phyloP scores from a whole-genome alignment of 2,329 filamentous ascomycete genomes.

The Ophiostoma populinum region DNA sequence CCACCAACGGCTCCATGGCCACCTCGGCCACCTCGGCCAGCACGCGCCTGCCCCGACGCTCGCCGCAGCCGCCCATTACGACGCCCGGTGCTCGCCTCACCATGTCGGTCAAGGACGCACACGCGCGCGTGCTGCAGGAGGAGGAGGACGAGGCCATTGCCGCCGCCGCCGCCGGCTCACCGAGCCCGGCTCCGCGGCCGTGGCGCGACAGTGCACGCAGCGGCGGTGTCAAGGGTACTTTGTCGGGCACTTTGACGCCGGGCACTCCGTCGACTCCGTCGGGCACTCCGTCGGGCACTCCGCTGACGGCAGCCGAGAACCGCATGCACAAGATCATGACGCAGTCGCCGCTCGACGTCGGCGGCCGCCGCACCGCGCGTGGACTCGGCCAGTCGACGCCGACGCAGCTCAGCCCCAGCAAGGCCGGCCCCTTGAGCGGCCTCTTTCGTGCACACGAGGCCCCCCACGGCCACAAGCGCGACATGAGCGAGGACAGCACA shows the following conservation, averaged over 20 bases:
- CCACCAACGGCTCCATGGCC: neutral
- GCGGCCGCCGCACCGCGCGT: constrained; percentile 11
- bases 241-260: constrained; percentile 13
- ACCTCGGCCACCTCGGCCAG: neutral
- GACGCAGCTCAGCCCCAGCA: neutral
- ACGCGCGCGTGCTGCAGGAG: constrained; percentile 20
- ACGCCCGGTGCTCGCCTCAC: constrained; percentile 1
- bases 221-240: constrained; percentile 1
- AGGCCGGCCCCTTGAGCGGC: neutral
- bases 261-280: neutral
- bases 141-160: constrained; percentile 14
- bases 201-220: constrained; percentile 21
- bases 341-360: constrained; percentile 13
- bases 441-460: neutral
- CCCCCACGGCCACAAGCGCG: neutral
- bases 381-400: constrained; percentile 8
- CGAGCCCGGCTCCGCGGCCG: constrained; percentile 31
- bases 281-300: neutral
- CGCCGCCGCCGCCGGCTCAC: constrained; percentile 21
- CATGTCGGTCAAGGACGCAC: constrained; percentile 27
- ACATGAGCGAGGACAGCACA: constrained; percentile 3
- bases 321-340: constrained; percentile 12
- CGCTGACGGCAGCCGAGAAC: constrained; percentile 9
- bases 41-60: constrained; percentile 18
- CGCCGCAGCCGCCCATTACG: constrained; percentile 7